Conservation (phyloP, 306 rosid species). For the Mimosa pudica region DNA sequence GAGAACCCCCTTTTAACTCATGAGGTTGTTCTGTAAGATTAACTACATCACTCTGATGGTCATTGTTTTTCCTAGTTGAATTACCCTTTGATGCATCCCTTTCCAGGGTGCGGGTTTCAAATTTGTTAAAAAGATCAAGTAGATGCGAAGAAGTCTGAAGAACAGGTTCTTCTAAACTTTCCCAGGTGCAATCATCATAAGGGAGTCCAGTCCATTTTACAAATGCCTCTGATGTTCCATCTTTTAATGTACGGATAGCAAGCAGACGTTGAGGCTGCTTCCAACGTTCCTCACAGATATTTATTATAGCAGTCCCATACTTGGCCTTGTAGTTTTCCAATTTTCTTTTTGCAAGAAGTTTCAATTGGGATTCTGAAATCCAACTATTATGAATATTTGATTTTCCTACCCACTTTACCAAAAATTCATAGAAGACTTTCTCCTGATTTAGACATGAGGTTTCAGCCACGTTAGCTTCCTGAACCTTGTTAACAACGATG, state of each 20-base stretch:
- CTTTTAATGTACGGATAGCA: constrained; percentile 62
- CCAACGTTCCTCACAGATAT: constrained; percentile 93
- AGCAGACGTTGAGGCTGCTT: constrained; percentile 90
- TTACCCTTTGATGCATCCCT: constrained; percentile 62
- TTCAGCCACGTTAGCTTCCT: constrained; percentile 53
- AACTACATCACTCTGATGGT: constrained; percentile 61
- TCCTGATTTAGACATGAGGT: constrained; percentile 52
- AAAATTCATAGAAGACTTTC: constrained; percentile 59
- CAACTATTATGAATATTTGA: constrained; percentile 92
- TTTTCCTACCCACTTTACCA: constrained; percentile 96
- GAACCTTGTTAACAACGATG: constrained; percentile 54
- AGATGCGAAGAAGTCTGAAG: constrained; percentile 63
- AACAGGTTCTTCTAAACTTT: constrained; percentile 80
- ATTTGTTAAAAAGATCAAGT: constrained; percentile 58
- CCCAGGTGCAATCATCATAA: constrained; percentile 98
- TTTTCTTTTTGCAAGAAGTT: constrained; percentile 93
- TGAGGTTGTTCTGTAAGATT: constrained; percentile 86
- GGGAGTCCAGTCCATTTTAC: constrained; percentile 93
- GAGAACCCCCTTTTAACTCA: constrained; percentile 91
- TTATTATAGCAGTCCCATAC: constrained; percentile 78
- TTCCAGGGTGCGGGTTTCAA: constrained; percentile 68
- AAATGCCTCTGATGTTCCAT: constrained; percentile 69
- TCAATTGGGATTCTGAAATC: constrained; percentile 90
- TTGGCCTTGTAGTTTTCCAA: constrained; percentile 97
- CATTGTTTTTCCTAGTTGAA: constrained; percentile 54